Evolutionary conservation across 495 filamentous ascomycete genomes (phyloP).

Genomic region (Penicillium riverlandense): DNA sequence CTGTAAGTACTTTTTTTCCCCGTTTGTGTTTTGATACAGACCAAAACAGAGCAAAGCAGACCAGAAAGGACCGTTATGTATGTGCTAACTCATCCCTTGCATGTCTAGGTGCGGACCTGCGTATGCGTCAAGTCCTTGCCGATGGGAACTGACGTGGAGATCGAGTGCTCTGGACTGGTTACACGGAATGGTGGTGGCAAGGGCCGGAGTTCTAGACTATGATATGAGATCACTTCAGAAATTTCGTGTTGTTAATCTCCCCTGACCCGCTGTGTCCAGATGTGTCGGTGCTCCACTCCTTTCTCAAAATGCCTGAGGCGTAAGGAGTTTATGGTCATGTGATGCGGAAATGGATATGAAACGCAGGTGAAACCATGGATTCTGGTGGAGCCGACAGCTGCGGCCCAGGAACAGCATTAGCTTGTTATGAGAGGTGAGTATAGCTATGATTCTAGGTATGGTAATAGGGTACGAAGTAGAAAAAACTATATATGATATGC

Average conservation of each 20-base stretch:
- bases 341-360: too few species aligned
- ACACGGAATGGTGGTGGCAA: background rate
- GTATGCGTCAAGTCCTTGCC: constrained; percentile 61
- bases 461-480: constrained; percentile 1
- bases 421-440: constrained; percentile 1
- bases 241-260: too few species aligned
- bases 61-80: background rate
- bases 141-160: constrained; percentile 61
- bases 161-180: constrained; percentile 47
- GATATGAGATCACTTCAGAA: constrained; percentile 1
- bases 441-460: constrained; percentile 17
- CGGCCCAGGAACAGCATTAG: constrained; percentile 37
- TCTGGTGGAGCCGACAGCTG: constrained; percentile 3
- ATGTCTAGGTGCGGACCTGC: constrained; percentile 48
- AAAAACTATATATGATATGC: too few species aligned
- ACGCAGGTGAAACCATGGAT: too few species aligned
- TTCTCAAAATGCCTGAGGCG: too few species aligned
- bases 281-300: too few species aligned
- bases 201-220: constrained; percentile 8
- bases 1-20: constrained; percentile 19
- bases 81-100: background rate
- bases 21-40: background rate
- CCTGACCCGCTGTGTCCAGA: too few species aligned
- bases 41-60: too few species aligned
- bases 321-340: too few species aligned